Percentiles rank a stretch among this genome's conserved stretches.
These are phyloP conservation scores for Lactarius deliciosus DNA, from an alignment of 768 basidiomycete species.

Conservation along the genomic window DNA sequence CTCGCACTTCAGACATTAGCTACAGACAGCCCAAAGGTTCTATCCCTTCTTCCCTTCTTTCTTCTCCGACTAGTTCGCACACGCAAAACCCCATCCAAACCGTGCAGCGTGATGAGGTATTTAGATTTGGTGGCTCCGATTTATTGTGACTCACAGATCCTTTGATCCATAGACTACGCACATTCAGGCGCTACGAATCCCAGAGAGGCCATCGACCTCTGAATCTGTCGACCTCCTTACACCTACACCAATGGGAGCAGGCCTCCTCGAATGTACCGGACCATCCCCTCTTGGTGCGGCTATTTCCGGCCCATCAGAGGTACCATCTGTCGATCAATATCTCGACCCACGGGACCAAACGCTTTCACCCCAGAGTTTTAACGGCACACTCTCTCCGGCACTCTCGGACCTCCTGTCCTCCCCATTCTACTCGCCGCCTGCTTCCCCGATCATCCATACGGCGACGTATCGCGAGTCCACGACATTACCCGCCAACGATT, in stretches of 20 bases:
- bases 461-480: slow-evolving; percentile 5
- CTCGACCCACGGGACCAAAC: slow-evolving; percentile 5
- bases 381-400: slow-evolving; percentile 9
- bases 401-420: slow-evolving; percentile 23
- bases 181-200: neutral
- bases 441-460: slow-evolving; percentile 16
- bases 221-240: slow-evolving; percentile 2
- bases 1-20: neutral
- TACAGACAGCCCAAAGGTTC: neutral
- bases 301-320: slow-evolving; percentile 12
- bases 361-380: slow-evolving; percentile 3
- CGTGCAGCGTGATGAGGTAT: neutral
- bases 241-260: neutral
- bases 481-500: neutral
- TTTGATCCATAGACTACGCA: slow-evolving; percentile 1
- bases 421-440: slow-evolving; percentile 22
- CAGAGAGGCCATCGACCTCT: neutral
- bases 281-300: neutral
- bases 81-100: slow-evolving; percentile 1
- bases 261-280: slow-evolving; percentile 2
- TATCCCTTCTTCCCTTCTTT: neutral
- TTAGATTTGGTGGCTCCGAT: neutral
- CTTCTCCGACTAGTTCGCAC: neutral
- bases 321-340: slow-evolving; percentile 10
- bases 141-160: neutral